Evolutionary conservation across 2,329 filamentous ascomycete species (phyloP), one percentile per base, ranked within the genome.

Genomic region (Emericellopsis cladophorae): DNA sequence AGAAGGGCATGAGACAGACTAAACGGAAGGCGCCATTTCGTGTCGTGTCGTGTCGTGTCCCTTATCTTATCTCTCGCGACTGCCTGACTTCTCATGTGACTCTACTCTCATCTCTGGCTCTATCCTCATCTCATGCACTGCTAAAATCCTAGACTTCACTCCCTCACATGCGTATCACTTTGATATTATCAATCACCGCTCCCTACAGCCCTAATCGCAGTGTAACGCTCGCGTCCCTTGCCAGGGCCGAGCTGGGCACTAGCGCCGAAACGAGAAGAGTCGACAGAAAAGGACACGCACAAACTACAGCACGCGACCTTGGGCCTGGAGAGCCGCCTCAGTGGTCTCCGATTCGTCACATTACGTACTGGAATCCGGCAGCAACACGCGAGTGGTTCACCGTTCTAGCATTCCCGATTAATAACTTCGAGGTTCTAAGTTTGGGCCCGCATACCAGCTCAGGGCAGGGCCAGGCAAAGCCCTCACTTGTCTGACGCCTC

Each of bases 341-440:
- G 18, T 37, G 36, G 36, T n/a, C 36, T 9, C 12, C 34, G 14
- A 21, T 9, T 29, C 36, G n/a, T 21, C 21, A 24, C 36, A 37
- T 37, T 37, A 37, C 36, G 36, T 37, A 37, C 36, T 37, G 36
- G 36, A 37, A 22, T 37, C 10, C 23, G 8, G 21, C 16, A n/a
- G 16, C 36, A 14, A 37, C 36, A 37, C 36, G 34, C 34, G 34
- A 36, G 14, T 16, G 18, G 18, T 36, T 36, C 34, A 14, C 18
- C 4, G 11, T 32, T 12, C 31, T 15, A 6, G 31, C 34, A 11
- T 18, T 18, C 18, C 18, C 18, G 18, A 21, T 21, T 21, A 21
- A 21, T 21, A 21, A 21, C 18, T 21, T 21, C 18, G 18, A 21
- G 34, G 7, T 7, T 16, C 18, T 3, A 16, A 21, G n/a, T 37